phyloP scores from a whole-genome alignment of 768 basidiomycete species.

The Tremella fuciformis region DNA sequence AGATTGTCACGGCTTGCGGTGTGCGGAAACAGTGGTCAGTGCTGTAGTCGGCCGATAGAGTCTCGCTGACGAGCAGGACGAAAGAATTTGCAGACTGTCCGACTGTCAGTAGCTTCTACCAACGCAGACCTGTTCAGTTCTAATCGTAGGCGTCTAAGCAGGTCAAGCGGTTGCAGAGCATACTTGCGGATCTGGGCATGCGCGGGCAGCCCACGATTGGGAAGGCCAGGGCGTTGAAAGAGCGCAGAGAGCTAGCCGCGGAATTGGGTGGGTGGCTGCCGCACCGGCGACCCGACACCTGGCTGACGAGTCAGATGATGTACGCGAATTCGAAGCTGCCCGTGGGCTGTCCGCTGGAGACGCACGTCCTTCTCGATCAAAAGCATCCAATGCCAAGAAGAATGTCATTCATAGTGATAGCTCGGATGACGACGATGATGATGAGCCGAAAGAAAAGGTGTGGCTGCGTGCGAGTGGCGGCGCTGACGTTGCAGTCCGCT shows the following conservation, averaged over 20 bases:
- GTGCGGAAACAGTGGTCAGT: conserved; percentile 46
- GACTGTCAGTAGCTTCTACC: conserved; percentile 20
- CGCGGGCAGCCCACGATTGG: conserved; percentile 70
- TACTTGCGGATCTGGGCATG: conserved; percentile 63
- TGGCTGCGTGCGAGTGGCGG: background rate
- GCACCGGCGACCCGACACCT: background rate
- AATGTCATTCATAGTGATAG: conserved; percentile 3
- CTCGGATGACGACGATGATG: conserved; percentile 10
- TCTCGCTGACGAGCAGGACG: conserved; percentile 21
- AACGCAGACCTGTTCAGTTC: background rate
- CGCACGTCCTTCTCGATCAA: conserved; percentile 4
- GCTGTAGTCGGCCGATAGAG: background rate
- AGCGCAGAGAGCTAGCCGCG: conserved; percentile 69
- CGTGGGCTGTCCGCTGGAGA: conserved; percentile 28
- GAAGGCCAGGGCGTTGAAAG: conserved; percentile 73
- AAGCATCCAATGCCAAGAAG: background rate
- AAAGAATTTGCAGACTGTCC: conserved; percentile 43
- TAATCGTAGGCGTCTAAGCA: conserved; percentile 34
- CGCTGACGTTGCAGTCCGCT: conserved; percentile 23
- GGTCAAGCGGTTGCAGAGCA: conserved; percentile 21
- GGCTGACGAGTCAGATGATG: conserved; percentile 32
- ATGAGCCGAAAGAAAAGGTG: conserved; percentile 13
- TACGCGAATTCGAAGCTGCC: conserved; percentile 37
- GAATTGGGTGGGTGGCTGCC: conserved; percentile 65
- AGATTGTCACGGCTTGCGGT: conserved; percentile 45